Percentiles rank a stretch among this genome's conserved stretches.
phyloP scores from a whole-genome alignment of 352 stramenopile species.

The Pilasporangium apinafurcum region DNA sequence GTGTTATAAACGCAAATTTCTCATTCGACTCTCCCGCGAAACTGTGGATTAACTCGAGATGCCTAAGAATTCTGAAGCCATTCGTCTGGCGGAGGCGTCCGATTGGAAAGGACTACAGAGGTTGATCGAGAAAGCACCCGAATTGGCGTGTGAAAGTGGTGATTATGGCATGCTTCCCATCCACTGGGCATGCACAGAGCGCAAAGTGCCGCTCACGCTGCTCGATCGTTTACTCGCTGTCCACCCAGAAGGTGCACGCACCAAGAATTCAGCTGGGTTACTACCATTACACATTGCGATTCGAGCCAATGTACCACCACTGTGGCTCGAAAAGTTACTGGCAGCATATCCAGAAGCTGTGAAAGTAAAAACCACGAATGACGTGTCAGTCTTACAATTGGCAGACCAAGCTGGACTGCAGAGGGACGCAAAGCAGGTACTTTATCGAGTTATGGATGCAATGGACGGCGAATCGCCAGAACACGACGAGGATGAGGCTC shows the following conservation, averaged over 20 bases:
- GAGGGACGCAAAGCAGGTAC: conserved; percentile 37
- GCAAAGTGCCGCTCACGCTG: conserved; percentile 49
- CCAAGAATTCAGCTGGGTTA: conserved; percentile 58
- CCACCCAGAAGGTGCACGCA: conserved; percentile 44
- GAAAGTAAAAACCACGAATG: conserved; percentile 32
- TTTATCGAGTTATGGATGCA: conserved; percentile 22
- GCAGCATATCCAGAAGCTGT: conserved; percentile 46
- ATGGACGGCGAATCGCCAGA: conserved; percentile 9
- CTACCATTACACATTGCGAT: conserved; percentile 81
- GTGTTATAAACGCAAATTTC: neutral
- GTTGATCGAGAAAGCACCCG: conserved; percentile 46
- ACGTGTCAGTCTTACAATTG: conserved; percentile 44
- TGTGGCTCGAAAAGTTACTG: conserved; percentile 49
- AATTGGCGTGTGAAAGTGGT: conserved; percentile 36
- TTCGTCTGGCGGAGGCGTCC: conserved; percentile 68
- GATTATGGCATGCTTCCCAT: conserved; percentile 82
- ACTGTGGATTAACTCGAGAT: neutral
- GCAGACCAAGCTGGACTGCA: conserved; percentile 34
- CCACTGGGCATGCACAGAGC: conserved; percentile 76
- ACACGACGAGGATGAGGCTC: conserved; percentile 7
- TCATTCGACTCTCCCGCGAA: neutral
- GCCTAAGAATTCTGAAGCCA: conserved; percentile 45
- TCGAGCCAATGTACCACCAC: conserved; percentile 30
- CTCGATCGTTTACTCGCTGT: conserved; percentile 52
- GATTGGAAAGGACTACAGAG: conserved; percentile 69